Base-by-base conservation (phyloP, 139 green algal genomes). In the Chlorokybus atmophyticus region DNA sequence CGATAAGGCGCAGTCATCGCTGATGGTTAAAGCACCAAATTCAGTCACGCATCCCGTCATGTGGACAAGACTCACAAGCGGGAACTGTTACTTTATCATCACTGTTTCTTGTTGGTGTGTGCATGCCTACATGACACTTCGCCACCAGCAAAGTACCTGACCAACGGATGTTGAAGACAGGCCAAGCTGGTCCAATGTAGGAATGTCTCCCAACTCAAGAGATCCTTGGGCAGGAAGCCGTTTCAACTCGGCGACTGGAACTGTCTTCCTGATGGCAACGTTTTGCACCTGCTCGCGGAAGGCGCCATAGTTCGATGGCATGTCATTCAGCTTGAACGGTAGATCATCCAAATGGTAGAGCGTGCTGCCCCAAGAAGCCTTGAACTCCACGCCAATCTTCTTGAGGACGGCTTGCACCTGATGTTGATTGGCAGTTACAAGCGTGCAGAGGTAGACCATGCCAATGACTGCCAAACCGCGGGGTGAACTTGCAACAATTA, bases 271-370 rank as follows among this genome's bases (percentile, higher is more conserved):
- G 17, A 71, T 50, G 7, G 42, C 14, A 29, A 71, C 24, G 27
- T 32, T 41, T 3, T 29, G 40, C 19, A 78, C 53, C 3, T 26
- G 28, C 32, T 70, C 32, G 23, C 71, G 66, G 58, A 85, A 85
- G 39, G 3, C 44, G 26, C 8, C 53, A 40, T 58, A 55, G 35
- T 52, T 72, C 32, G 50, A 39, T 14, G 79, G 79, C 67, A 86
- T 65, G 40, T 64, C 31, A 1, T 42, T 6, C 39, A 87, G 67
- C 57, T 64, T 50, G 59, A 86, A 86, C 14, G 82, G 83, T 53
- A 89, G 68, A 55, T 90, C 82, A 2, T 85, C 73, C 35, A 69
- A 32, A 30, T 82, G 72, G 60, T 77, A 75, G 58, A 90, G 67
- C 6, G 81, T 86, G 58, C 59, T 74, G 28, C 69, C 68, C 83